Evolutionary conservation across 306 rosid species (phyloP).

Genomic region (Medicago arabica): DNA sequence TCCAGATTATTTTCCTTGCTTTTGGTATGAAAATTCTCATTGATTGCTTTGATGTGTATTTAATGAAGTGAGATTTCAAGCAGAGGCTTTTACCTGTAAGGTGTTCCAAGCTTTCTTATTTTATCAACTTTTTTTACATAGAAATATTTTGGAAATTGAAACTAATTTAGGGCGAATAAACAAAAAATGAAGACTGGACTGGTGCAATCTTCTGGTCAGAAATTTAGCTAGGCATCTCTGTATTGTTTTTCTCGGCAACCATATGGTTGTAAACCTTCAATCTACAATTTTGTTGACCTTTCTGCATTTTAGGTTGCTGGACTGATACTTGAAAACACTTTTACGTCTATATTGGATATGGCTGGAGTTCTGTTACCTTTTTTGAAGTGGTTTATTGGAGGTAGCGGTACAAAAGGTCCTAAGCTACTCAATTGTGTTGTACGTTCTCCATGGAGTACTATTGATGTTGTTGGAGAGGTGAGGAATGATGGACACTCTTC

Average conservation of each 20-base stretch:
- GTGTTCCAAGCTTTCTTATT: conserved; percentile 28
- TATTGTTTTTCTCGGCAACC: conserved; percentile 33
- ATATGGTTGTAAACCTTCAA: conserved; percentile 28
- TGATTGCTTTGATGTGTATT: conserved; percentile 12
- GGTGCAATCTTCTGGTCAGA: conserved; percentile 33
- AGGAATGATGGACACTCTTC: conserved; percentile 38
- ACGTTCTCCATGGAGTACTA: conserved; percentile 96
- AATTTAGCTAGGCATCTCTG: conserved; percentile 32
- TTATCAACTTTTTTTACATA: too few species aligned
- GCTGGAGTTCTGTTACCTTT: conserved; percentile 96
- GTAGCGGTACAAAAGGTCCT: conserved; percentile 76
- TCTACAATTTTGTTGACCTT: conserved; percentile 27
- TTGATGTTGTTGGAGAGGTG: conserved; percentile 88
- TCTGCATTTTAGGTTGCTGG: conserved; percentile 79
- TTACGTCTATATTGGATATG: conserved; percentile 98
- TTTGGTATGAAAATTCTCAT: not conserved
- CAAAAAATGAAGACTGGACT: too few species aligned
- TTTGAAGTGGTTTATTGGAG: conserved; percentile 96
- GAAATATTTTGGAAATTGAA: too few species aligned
- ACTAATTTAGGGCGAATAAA: too few species aligned
- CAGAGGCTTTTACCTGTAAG: conserved; percentile 32
- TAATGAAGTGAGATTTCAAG: conserved; percentile 27
- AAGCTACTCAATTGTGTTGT: conserved; percentile 86
- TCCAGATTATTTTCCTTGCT: conserved; percentile 3
- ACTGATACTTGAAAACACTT: conserved; percentile 89